A percentile compares a stretch with the other conserved stretches of the same genome.
phyloP scores from a whole-genome alignment of 768 basidiomycete genomes.

The Auriscalpium microsporum region DNA sequence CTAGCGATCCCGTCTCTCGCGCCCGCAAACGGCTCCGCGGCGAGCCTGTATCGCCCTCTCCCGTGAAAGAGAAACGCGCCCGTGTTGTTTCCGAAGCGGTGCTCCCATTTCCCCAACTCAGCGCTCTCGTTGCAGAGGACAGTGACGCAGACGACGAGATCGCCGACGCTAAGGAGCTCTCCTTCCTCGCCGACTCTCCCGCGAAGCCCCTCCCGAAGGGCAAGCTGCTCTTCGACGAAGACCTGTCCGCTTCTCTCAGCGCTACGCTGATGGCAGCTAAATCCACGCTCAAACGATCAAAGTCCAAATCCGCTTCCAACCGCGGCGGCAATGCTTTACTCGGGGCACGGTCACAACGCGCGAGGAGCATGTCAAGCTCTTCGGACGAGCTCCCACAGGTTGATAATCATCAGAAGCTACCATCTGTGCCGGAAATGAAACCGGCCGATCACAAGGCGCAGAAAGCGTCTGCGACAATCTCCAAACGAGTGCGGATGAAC shows the following conservation, averaged over 20 bases:
- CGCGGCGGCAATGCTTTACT: not conserved
- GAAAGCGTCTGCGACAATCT: not conserved
- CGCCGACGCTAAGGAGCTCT: conserved; percentile 27
- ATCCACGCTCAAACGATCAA: conserved; percentile 11
- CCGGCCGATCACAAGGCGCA: not conserved
- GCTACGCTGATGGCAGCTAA: conserved; percentile 2
- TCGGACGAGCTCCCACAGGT: conserved; percentile 8
- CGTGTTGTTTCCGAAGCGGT: conserved; percentile 39
- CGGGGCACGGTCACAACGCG: conserved; percentile 13
- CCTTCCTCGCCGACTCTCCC: conserved; percentile 66
- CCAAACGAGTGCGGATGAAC: conserved; percentile 6
- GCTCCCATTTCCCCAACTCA: conserved; percentile 30
- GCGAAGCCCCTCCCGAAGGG: conserved; percentile 48
- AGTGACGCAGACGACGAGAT: conserved; percentile 29
- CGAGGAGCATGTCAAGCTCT: conserved; percentile 11
- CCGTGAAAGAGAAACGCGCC: conserved; percentile 66
- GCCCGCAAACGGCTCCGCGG: conserved; percentile 78
- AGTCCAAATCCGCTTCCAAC: conserved; percentile 1
- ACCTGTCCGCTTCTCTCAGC: conserved; percentile 17
- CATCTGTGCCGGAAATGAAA: conserved; percentile 9
- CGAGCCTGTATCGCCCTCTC: conserved; percentile 77
- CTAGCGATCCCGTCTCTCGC: conserved; percentile 42
- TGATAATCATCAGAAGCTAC: conserved; percentile 11
- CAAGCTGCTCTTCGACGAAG: conserved; percentile 57
- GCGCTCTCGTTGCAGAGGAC: conserved; percentile 17